Percentiles rank a stretch among this genome's conserved stretches.
Conservation (phyloP, 176 grass and related monocot genomes). For the Triticum dicoccoides region DNA sequence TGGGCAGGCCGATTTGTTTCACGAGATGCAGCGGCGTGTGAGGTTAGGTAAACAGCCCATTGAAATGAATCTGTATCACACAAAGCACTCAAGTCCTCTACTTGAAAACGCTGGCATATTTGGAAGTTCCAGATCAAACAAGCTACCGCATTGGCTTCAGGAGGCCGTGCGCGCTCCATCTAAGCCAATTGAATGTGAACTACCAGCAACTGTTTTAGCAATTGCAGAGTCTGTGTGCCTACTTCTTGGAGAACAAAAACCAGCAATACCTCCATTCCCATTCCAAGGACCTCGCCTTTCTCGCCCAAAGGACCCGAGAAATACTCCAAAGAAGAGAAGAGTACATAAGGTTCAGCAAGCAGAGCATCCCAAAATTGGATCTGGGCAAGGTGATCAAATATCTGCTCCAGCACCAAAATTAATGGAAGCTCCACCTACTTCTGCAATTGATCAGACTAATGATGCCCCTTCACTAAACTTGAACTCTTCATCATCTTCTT, state of each 20-base stretch:
- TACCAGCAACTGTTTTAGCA: constrained; percentile 70
- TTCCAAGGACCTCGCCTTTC: constrained; percentile 58
- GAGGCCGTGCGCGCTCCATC: constrained; percentile 67
- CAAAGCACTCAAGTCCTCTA: constrained; percentile 37
- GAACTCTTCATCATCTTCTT: constrained; percentile 53
- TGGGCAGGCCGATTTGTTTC: constrained; percentile 43
- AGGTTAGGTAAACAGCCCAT: constrained; percentile 46
- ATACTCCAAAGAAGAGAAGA: constrained; percentile 64
- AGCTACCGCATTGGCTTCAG: constrained; percentile 96
- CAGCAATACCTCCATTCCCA: constrained; percentile 70
- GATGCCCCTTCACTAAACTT: constrained; percentile 32
- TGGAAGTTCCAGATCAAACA: constrained; percentile 74
- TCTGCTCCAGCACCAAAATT: constrained; percentile 12
- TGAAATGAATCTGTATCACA: constrained; percentile 35
- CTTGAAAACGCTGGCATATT: constrained; percentile 34
- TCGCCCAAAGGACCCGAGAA: constrained; percentile 73
- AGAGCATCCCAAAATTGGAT: constrained; percentile 22
- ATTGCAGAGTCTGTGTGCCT: constrained; percentile 77
- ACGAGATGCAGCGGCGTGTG: constrained; percentile 43
- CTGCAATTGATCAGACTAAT: constrained; percentile 6
- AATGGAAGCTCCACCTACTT: constrained; percentile 13
- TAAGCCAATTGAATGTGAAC: constrained; percentile 45
- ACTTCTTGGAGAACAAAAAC: constrained; percentile 81
- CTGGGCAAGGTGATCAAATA: constrained; percentile 5
- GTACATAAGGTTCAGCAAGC: constrained; percentile 33